Evolutionary conservation across 2,329 filamentous ascomycete species (phyloP).

Genomic region (Penicillium sp.): DNA sequence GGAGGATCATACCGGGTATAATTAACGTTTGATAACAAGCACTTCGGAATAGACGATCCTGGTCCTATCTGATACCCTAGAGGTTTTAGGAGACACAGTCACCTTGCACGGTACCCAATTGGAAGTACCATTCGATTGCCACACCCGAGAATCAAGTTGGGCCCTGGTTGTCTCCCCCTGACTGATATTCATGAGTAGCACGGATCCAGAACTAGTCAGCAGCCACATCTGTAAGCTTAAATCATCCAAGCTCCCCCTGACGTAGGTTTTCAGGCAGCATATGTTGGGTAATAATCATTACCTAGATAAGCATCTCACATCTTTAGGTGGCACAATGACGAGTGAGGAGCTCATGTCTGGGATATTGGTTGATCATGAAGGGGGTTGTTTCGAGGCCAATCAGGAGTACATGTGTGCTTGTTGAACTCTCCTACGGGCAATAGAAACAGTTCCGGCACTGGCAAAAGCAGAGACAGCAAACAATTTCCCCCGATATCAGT

Average conservation of each 20-base stretch:
- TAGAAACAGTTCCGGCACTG: background rate
- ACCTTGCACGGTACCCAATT: background rate
- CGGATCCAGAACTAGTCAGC: background rate
- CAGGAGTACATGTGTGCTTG: constrained; percentile 1
- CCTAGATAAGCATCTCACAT: background rate
- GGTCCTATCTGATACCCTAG: background rate
- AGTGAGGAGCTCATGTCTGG: constrained; percentile 7
- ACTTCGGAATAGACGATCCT: background rate
- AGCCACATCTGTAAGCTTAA: constrained; percentile 6
- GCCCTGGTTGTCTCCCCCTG: background rate
- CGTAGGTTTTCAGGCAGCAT: constrained; percentile 1
- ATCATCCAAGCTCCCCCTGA: background rate
- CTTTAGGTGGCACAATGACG: constrained; percentile 17
- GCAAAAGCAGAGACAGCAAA: background rate
- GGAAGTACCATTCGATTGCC: background rate
- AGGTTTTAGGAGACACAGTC: background rate
- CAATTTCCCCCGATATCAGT: background rate
- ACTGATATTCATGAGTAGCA: background rate
- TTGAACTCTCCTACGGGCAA: background rate
- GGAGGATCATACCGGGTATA: background rate
- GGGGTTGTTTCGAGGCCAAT: background rate
- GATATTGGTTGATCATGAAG: constrained; percentile 12
- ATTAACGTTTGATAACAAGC: background rate
- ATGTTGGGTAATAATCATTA: background rate
- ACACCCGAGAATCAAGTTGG: background rate